Evolutionary conservation across 2,329 filamentous ascomycete genomes (phyloP).

Genomic region (Colletotrichum sidae): DNA sequence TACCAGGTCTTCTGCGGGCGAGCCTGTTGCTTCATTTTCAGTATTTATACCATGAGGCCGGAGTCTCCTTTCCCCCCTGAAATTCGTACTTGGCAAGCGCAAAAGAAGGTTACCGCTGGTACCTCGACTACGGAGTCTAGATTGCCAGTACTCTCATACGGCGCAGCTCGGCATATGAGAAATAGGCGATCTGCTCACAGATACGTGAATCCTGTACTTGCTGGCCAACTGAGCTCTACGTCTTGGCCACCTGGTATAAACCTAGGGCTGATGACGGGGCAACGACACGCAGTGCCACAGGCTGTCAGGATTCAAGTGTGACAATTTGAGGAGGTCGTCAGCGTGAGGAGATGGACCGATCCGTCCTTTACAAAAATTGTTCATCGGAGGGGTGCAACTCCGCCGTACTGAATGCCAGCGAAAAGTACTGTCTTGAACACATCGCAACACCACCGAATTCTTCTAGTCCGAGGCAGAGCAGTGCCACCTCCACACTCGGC

Average conservation of each 20-base stretch:
- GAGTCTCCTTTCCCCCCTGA: background rate
- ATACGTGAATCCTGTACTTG: no score
- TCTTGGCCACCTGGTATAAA: background rate
- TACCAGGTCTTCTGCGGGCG: slow-evolving; percentile 5
- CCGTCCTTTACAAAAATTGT: background rate
- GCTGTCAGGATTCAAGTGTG: background rate
- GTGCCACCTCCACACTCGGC: background rate
- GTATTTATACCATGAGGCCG: slow-evolving; percentile 19
- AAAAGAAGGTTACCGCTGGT: background rate
- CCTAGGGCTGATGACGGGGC: background rate
- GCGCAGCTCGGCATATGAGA: no score
- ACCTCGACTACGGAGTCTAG: background rate
- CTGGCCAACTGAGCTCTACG: no score
- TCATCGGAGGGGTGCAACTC: slow-evolving; percentile 7
- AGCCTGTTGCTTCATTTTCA: slow-evolving; percentile 5
- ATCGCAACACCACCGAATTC: background rate
- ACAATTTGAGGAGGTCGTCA: background rate
- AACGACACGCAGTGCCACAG: no score
- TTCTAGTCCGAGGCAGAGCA: background rate
- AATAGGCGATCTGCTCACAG: no score
- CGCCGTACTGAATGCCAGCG: background rate
- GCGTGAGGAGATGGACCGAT: slow-evolving; percentile 9
- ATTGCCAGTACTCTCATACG: background rate
- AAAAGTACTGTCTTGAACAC: slow-evolving; percentile 4
- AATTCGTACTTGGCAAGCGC: background rate